Conservation (phyloP, 768 basidiomycete genomes). For the Rhodotorula sphaerocarpa region DNA sequence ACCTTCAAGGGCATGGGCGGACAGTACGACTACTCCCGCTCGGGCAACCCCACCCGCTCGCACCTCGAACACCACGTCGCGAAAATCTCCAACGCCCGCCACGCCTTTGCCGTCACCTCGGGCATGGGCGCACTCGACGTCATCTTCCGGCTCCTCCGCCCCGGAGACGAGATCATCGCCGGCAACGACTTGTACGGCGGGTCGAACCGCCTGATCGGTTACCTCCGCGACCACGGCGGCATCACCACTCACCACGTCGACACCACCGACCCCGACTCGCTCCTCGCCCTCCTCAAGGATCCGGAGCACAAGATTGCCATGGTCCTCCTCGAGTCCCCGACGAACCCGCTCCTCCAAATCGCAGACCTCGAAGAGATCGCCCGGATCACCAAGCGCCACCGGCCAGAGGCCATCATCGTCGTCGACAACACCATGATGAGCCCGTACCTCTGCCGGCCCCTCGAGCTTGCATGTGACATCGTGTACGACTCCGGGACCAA, state of each 20-base stretch:
- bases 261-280: conserved; percentile 63
- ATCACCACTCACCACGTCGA: conserved; percentile 88
- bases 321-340: conserved; percentile 95
- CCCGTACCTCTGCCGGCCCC: conserved; percentile 87
- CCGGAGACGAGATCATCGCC: conserved; percentile 89
- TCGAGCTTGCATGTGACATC: conserved; percentile 91
- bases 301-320: conserved; percentile 49
- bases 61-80: conserved; percentile 96
- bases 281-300: conserved; percentile 56
- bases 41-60: conserved; percentile 91
- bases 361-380: conserved; percentile 78
- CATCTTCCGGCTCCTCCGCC: conserved; percentile 85
- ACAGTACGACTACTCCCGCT: conserved; percentile 80
- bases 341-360: conserved; percentile 93
- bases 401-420: conserved; percentile 70
- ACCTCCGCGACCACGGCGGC: conserved; percentile 76
- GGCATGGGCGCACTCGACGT: conserved; percentile 98
- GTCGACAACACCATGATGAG: conserved; percentile 99
- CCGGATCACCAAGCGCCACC: conserved; percentile 69
- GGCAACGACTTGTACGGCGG: conserved; percentile 92
- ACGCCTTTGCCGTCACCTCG: conserved; percentile 87
- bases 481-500: conserved; percentile 98
- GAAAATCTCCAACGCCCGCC: conserved; percentile 83
- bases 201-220: conserved; percentile 85
- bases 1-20: conserved; percentile 92